phyloP scores from a whole-genome alignment of 208 protist genomes.

The Leptomonas seymouri region DNA sequence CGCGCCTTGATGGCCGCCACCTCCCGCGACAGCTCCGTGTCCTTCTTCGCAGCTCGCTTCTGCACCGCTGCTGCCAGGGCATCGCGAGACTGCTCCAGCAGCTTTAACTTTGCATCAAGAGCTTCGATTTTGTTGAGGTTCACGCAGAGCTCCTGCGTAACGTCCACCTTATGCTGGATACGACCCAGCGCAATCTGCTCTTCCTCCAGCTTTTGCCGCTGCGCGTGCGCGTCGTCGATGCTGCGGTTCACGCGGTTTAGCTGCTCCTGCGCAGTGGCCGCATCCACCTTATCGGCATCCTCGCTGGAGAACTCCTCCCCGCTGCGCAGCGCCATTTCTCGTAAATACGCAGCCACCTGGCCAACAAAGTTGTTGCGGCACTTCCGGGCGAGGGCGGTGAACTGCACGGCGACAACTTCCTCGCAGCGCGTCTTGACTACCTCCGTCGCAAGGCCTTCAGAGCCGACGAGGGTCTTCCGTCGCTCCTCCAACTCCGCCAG shows the following conservation, averaged over 20 bases:
- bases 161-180: constrained; percentile 64
- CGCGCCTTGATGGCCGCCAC: constrained; percentile 62
- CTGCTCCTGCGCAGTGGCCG: constrained; percentile 45
- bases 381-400: constrained; percentile 59
- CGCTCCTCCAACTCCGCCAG: constrained; percentile 70
- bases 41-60: constrained; percentile 21
- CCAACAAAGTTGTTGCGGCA: constrained; percentile 82
- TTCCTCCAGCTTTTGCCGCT: constrained; percentile 62
- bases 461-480: constrained; percentile 54
- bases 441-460: constrained; percentile 62
- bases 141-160: constrained; percentile 48
- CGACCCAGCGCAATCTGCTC: constrained; percentile 52
- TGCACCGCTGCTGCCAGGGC: constrained; percentile 38
- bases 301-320: constrained; percentile 39
- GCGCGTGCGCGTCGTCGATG: constrained; percentile 47
- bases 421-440: constrained; percentile 58
- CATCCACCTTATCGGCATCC: constrained; percentile 12
- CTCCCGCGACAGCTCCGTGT: constrained; percentile 53
- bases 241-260: constrained; percentile 52
- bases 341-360: constrained; percentile 76
- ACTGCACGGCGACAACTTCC: constrained; percentile 69
- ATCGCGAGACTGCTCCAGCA: constrained; percentile 56
- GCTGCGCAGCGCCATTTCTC: constrained; percentile 66
- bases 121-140: constrained; percentile 63
- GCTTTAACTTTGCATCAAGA: constrained; percentile 55